A percentile compares a stretch with the other conserved stretches of the same genome.
These are phyloP conservation scores for Botrytis galanthina DNA, from an alignment of 2,329 filamentous ascomycete genomes.

Conservation along the genomic window DNA sequence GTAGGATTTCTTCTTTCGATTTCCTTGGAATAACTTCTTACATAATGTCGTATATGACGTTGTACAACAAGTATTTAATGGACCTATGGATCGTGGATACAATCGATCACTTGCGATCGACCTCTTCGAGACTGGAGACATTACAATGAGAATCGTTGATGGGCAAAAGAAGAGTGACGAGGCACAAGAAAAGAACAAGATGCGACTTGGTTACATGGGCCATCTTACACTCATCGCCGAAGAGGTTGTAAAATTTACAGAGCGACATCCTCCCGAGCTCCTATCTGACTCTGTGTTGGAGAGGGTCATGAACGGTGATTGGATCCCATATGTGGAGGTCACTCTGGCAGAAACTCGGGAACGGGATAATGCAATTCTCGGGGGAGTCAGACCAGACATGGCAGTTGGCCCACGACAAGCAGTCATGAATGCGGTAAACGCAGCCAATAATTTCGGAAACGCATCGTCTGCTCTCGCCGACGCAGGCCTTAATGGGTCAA, in stretches of 20 bases:
- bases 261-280: constrained; percentile 84
- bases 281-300: constrained; percentile 82
- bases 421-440: constrained; percentile 54
- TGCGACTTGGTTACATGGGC: constrained; percentile 96
- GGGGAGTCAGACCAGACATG: constrained; percentile 89
- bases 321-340: constrained; percentile 93
- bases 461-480: constrained; percentile 70
- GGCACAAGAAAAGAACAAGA: constrained; percentile 78
- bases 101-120: constrained; percentile 88
- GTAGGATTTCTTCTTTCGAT: constrained; percentile 95
- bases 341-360: constrained; percentile 91
- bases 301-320: constrained; percentile 82
- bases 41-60: constrained; percentile 99
- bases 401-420: constrained; percentile 76
- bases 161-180: constrained; percentile 86
- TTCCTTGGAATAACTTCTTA: constrained; percentile 99
- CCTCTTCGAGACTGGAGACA: constrained; percentile 84
- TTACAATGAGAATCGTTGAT: constrained; percentile 88
- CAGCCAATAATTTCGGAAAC: constrained; percentile 53
- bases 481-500: constrained; percentile 70
- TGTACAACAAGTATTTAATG: constrained; percentile 98
- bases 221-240: constrained; percentile 96
- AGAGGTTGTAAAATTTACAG: constrained; percentile 97
- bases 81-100: constrained; percentile 92
- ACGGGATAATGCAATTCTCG: constrained; percentile 96